Evolutionary conservation across 2,329 filamentous ascomycete species (phyloP).

Genomic region (Venturia effusa): DNA sequence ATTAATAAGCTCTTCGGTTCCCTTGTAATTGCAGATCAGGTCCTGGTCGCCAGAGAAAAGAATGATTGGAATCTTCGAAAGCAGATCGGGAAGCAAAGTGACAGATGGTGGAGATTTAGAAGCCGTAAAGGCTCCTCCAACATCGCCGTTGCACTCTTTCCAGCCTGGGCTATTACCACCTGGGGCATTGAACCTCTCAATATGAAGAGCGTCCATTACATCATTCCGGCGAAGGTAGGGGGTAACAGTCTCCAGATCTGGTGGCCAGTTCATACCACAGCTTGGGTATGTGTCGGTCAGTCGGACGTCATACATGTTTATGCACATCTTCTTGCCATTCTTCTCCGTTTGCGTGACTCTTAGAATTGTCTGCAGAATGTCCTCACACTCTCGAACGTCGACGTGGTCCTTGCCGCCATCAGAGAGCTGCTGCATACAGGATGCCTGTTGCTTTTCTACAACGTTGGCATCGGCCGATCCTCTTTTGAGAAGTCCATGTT

Average conservation of each 20-base stretch:
- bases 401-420: constrained; percentile 51
- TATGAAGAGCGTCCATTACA: constrained; percentile 68
- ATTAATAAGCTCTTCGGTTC: constrained; percentile 82
- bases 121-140: constrained; percentile 60
- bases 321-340: constrained; percentile 44
- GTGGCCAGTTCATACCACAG: constrained; percentile 97
- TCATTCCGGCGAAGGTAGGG: constrained; percentile 79
- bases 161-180: constrained; percentile 75
- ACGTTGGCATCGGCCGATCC: constrained; percentile 52
- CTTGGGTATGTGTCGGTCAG: constrained; percentile 68
- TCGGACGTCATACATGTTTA: constrained; percentile 97
- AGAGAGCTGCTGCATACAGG: constrained; percentile 54
- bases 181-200: constrained; percentile 40
- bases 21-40: constrained; percentile 93
- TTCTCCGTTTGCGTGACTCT: constrained; percentile 41
- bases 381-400: constrained; percentile 62
- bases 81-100: constrained; percentile 63
- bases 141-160: constrained; percentile 77
- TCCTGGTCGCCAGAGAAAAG: constrained; percentile 92
- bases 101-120: constrained; percentile 62
- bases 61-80: constrained; percentile 66
- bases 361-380: constrained; percentile 63
- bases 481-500: constrained; percentile 60
- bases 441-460: constrained; percentile 57
- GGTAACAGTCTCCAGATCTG: constrained; percentile 65